phyloP scores from a whole-genome alignment of 2,329 filamentous ascomycete species.

The Venturia aucupariae region DNA sequence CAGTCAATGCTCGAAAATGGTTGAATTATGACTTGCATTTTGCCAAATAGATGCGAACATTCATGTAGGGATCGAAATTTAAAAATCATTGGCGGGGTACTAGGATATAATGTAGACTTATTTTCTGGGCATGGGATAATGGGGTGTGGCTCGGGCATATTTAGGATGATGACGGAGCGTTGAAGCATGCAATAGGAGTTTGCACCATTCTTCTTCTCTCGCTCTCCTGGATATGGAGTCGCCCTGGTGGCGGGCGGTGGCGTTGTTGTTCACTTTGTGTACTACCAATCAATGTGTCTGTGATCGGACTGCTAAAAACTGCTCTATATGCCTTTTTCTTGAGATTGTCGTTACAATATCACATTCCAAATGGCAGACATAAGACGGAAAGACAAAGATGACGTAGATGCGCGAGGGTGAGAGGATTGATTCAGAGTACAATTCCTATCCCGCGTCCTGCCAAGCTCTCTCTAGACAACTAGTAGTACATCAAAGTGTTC shows the following conservation, averaged over 20 bases:
- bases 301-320: not conserved
- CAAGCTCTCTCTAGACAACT: not conserved
- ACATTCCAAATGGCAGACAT: not conserved
- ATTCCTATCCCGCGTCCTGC: not conserved
- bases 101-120: not conserved
- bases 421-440: not conserved
- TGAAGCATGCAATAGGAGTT: conserved; percentile 1
- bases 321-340: not conserved
- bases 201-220: not conserved
- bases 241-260: too few species aligned
- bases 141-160: not conserved
- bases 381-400: not conserved
- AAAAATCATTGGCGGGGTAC: not conserved
- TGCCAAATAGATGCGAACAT: conserved; percentile 60
- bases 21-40: conserved; percentile 96
- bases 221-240: not conserved
- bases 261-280: not conserved
- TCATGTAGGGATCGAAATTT: not conserved
- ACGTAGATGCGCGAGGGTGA: not conserved
- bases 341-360: not conserved
- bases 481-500: conserved; percentile 1
- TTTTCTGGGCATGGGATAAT: not conserved
- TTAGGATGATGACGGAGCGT: conserved; percentile 1
- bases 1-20: conserved; percentile 84
- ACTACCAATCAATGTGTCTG: not conserved